Base-by-base conservation (phyloP, 2,329 filamentous ascomycete genomes). In the Emydomyces testavorans region DNA sequence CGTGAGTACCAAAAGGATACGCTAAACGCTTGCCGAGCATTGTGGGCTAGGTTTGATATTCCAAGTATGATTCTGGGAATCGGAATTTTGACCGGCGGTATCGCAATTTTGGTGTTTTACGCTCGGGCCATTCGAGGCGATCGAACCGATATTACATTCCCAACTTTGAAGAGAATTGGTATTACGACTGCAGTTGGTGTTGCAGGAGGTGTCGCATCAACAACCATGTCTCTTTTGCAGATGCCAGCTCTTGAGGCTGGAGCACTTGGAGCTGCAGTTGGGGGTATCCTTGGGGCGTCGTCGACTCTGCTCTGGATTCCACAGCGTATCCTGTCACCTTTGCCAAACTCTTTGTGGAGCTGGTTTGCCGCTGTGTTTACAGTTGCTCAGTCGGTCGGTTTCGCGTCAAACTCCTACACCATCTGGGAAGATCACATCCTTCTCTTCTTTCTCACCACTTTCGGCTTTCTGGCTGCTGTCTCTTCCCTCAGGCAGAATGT, bases 371-470 rank as follows among this genome's bases (percentile, higher is more conserved):
- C 86, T 21, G 63, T 89, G 11, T 87, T 94, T 56, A 88, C 88
- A 0, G 64, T 88, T n/a, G 80, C 83, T 52, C 86, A 94, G 60
- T 93, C 88, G n/a, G 71, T 85, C 44, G 90, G 92, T 6, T 98
- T 96, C 63, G 90, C 90, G 0, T 92, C 92, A 2, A 98, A 98
- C 67, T 98, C 92, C 0, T 98, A 89, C 67, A 96, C 90, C 0
- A 94, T 98, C 55, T 98, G 92, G 89, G 92, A 98, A 68, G 92
- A 98, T 60, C 85, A 87, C 11, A 95, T 95, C 48, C 75, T 94
- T 3, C 73, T 94, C 2, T 94, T 94, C 69, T 90, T 96, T 68
- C 77, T 95, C 50, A 79, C 80, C 1, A 92, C 89, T 0, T 95
- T 96, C 61, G 89, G 88, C 24, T 65, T 88, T 5, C 73, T 82